Percentiles rank a stretch among this genome's conserved stretches.
Conservation (phyloP, 495 filamentous ascomycete genomes). For the Penicillium paxilli region DNA sequence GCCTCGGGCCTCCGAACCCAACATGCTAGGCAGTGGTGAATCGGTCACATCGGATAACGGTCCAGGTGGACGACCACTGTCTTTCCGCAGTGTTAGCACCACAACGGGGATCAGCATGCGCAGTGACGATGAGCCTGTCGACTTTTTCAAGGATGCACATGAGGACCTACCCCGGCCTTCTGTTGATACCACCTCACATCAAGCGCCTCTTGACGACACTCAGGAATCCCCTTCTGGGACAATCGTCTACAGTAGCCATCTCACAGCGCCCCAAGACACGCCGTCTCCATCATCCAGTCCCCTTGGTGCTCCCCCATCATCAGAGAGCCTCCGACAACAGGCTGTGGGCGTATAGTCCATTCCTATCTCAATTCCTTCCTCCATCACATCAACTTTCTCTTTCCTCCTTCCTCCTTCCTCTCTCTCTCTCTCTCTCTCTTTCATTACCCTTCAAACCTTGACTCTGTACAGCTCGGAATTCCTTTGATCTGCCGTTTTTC, state of each 20-base stretch:
- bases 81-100: constrained; percentile 40
- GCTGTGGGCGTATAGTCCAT: constrained; percentile 29
- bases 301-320: constrained; percentile 22
- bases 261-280: constrained; percentile 13
- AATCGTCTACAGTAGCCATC: constrained; percentile 9
- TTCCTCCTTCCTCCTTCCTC: neutral
- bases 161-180: constrained; percentile 13
- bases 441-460: constrained; percentile 7
- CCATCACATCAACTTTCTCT: neutral
- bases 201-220: neutral
- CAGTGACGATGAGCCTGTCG: constrained; percentile 23
- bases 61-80: constrained; percentile 31
- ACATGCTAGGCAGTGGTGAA: constrained; percentile 29
- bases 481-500: constrained; percentile 21
- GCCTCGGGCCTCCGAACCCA: constrained; percentile 39
- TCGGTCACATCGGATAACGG: constrained; percentile 30
- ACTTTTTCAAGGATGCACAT: constrained; percentile 26
- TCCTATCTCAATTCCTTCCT: too few species aligned
- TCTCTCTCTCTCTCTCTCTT: too few species aligned
- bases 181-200: constrained; percentile 1
- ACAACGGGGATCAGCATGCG: constrained; percentile 34
- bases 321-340: constrained; percentile 31
- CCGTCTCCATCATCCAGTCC: constrained; percentile 20
- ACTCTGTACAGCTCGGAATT: constrained; percentile 22
- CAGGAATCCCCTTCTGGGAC: constrained; percentile 10